Conservation (phyloP, 371 early-diverging fungal genomes). For the Mortierella polycephala region DNA sequence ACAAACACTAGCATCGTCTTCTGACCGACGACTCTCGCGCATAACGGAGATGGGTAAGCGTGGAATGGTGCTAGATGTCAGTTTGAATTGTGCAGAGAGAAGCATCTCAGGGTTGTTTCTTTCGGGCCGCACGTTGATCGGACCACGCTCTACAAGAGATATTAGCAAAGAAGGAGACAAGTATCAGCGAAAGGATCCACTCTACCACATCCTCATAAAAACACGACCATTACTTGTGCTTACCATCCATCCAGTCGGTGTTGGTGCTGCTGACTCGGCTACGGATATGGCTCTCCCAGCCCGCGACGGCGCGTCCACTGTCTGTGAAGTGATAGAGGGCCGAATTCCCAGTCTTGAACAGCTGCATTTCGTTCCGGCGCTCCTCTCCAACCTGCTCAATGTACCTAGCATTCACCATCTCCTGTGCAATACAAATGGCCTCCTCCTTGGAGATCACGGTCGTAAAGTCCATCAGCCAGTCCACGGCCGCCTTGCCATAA, state of each 20-base stretch:
- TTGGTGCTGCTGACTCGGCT: constrained; percentile 45
- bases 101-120: constrained; percentile 28
- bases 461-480: constrained; percentile 72
- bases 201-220: not conserved
- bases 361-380: constrained; percentile 30
- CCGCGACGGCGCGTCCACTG: constrained; percentile 61
- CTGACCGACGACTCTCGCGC: constrained; percentile 24
- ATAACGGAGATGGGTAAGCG: constrained; percentile 41
- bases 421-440: constrained; percentile 63
- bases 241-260: constrained; percentile 54
- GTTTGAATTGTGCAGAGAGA: constrained; percentile 22
- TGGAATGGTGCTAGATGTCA: constrained; percentile 26
- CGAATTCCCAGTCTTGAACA: constrained; percentile 59
- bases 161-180: not conserved
- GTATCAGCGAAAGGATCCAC: not conserved
- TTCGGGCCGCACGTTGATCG: constrained; percentile 6
- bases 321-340: constrained; percentile 70
- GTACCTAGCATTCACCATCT: constrained; percentile 67
- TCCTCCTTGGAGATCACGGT: constrained; percentile 73
- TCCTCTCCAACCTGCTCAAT: constrained; percentile 65
- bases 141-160: constrained; percentile 20
- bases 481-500: constrained; percentile 58
- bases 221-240: not conserved
- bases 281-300: constrained; percentile 57
- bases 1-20: constrained; percentile 27